Conservation (phyloP, 2,329 filamentous ascomycete genomes). For the Sarocladium oryzae region DNA sequence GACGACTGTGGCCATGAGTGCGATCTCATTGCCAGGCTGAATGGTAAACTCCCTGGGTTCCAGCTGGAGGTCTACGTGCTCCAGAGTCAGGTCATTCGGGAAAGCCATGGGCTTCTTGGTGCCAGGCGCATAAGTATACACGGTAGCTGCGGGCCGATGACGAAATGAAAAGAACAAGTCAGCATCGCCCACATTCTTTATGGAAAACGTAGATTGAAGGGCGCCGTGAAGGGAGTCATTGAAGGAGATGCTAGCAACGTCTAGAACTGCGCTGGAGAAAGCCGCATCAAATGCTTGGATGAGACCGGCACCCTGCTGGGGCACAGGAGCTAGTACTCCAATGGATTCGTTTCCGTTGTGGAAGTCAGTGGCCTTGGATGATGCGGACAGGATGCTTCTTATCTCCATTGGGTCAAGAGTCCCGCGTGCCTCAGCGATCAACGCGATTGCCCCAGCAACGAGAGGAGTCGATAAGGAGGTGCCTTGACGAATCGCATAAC, state of each 20-base stretch:
- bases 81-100: conserved; percentile 36
- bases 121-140: conserved; percentile 38
- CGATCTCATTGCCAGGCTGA: conserved; percentile 8
- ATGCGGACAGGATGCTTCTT: conserved; percentile 36
- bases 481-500: conserved; percentile 36
- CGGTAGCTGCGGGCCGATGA: conserved; percentile 43
- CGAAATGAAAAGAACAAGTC: conserved; percentile 44
- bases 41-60: conserved; percentile 20
- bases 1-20: conserved; percentile 3
- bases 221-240: conserved; percentile 56
- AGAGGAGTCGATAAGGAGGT: conserved; percentile 42
- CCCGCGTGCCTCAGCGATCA: conserved; percentile 36
- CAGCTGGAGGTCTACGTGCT: conserved; percentile 36
- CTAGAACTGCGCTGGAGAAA: conserved; percentile 44
- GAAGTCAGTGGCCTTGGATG: conserved; percentile 23
- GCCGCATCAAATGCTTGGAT: conserved; percentile 55
- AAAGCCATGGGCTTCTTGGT: conserved; percentile 32
- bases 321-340: conserved; percentile 42
- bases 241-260: conserved; percentile 52
- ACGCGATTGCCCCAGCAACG: conserved; percentile 29
- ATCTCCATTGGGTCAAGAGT: conserved; percentile 36
- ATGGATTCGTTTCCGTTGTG: conserved; percentile 33
- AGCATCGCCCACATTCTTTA: conserved; percentile 45
- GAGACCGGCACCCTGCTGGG: conserved; percentile 55
- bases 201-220: conserved; percentile 41